Conservation (phyloP, 257 asterid species). For the Lycium barbarum region DNA sequence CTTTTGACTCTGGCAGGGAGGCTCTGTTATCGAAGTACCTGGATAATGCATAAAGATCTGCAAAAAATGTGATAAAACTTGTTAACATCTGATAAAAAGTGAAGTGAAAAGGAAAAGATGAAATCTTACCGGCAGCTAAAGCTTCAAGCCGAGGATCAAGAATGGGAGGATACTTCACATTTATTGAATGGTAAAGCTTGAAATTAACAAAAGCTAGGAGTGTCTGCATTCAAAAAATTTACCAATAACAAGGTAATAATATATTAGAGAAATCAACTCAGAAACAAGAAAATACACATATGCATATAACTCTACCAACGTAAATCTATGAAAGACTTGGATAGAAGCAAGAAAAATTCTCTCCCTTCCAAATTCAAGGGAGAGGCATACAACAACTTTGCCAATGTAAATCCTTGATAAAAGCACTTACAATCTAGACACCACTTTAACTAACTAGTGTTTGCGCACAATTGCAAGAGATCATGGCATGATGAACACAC, state of each 20-base stretch:
- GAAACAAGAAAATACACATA: not conserved
- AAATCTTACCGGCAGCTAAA: constrained; percentile 74
- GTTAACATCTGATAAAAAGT: not conserved
- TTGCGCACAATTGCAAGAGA: not conserved
- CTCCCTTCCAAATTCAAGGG: not conserved
- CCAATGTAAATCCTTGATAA: not conserved
- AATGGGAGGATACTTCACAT: constrained; percentile 85
- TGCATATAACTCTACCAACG: not conserved
- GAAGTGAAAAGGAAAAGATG: not conserved
- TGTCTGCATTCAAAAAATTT: constrained; percentile 61
- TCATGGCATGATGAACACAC: not conserved
- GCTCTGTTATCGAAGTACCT: constrained; percentile 72
- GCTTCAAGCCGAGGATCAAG: constrained; percentile 91
- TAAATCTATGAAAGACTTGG: constrained; percentile 1
- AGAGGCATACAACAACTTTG: not conserved
- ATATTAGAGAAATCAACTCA: constrained; percentile 21
- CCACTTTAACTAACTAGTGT: not conserved
- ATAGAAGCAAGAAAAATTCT: not conserved
- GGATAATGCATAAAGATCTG: constrained; percentile 94
- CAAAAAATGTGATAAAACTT: constrained; percentile 38
- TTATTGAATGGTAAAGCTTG: constrained; percentile 76
- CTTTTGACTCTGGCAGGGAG: constrained; percentile 44
- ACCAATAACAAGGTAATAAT: not conserved
- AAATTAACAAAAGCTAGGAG: constrained; percentile 77
- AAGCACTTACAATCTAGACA: not conserved